phyloP scores from a whole-genome alignment of 495 filamentous ascomycete species.

The Hyaloscypha variabilis region DNA sequence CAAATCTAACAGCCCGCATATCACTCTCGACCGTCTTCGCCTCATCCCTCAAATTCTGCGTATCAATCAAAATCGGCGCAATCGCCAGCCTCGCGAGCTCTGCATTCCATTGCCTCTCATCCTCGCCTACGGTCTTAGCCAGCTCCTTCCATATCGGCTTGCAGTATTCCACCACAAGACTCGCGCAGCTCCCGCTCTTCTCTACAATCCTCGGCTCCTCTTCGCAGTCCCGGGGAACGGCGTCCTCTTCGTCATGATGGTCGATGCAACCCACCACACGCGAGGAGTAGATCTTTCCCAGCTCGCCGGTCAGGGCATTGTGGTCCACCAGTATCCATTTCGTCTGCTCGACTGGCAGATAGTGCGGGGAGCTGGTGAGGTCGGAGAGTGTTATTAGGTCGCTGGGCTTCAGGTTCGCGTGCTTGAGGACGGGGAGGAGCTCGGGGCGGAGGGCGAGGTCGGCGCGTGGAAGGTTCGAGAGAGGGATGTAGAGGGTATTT shows the following conservation, averaged over 20 bases:
- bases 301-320: constrained; percentile 68
- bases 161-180: constrained; percentile 70
- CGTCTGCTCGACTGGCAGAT: constrained; percentile 40
- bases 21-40: constrained; percentile 79
- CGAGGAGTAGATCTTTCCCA: constrained; percentile 34
- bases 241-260: constrained; percentile 84
- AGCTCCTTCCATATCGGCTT: constrained; percentile 56
- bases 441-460: constrained; percentile 80
- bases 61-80: constrained; percentile 84
- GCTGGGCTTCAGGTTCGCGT: constrained; percentile 41
- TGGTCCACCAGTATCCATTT: constrained; percentile 84
- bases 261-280: constrained; percentile 78
- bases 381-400: constrained; percentile 57
- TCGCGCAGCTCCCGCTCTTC: constrained; percentile 77
- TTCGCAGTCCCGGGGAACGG: constrained; percentile 49
- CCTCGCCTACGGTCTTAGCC: constrained; percentile 9
- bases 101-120: constrained; percentile 46
- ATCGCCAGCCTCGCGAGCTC: constrained; percentile 78
- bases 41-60: constrained; percentile 66
- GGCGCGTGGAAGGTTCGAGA: constrained; percentile 72
- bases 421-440: constrained; percentile 58
- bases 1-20: constrained; percentile 61
- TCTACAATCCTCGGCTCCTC: constrained; percentile 64
- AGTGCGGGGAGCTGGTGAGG: constrained; percentile 34
- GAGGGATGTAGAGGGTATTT: constrained; percentile 69